phyloP scores from a whole-genome alignment of 2,329 filamentous ascomycete genomes.

The Fusarium pilosicola region DNA sequence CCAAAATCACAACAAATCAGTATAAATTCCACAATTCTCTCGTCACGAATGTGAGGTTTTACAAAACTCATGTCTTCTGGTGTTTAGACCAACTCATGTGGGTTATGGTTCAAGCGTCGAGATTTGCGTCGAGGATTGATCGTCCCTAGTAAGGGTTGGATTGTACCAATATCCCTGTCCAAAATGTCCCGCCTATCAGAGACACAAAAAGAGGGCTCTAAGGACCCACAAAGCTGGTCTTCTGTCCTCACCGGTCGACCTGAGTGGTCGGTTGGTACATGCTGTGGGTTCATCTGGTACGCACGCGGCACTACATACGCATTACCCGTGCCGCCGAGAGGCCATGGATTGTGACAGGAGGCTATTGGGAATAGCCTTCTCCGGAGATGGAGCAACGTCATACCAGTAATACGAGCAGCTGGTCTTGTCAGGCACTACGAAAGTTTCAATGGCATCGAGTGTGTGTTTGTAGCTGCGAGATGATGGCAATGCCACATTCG shows the following conservation, averaged over 20 bases:
- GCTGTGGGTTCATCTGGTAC: background rate
- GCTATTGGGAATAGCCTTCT: background rate
- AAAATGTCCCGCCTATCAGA: constrained; percentile 3
- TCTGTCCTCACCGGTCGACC: constrained; percentile 26
- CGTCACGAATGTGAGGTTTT: background rate
- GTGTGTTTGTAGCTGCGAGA: no score
- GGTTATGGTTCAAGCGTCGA: constrained; percentile 9
- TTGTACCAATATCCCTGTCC: constrained; percentile 16
- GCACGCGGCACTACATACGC: background rate
- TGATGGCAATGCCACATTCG: background rate
- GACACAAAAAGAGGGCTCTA: background rate
- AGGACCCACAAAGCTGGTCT: constrained; percentile 19
- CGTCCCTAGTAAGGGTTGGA: constrained; percentile 5
- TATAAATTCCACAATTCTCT: background rate
- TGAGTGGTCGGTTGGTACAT: constrained; percentile 10
- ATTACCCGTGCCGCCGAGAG: background rate
- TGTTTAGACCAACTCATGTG: background rate
- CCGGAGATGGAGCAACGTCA: background rate
- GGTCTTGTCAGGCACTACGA: background rate
- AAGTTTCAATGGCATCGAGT: background rate
- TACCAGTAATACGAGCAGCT: background rate
- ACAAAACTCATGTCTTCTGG: background rate
- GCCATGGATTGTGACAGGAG: background rate
- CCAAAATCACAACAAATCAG: background rate
- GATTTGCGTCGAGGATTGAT: constrained; percentile 23